These are phyloP conservation scores for Penicillium sp. DNA, from an alignment of 2,329 filamentous ascomycete species.

Conservation along the genomic window DNA sequence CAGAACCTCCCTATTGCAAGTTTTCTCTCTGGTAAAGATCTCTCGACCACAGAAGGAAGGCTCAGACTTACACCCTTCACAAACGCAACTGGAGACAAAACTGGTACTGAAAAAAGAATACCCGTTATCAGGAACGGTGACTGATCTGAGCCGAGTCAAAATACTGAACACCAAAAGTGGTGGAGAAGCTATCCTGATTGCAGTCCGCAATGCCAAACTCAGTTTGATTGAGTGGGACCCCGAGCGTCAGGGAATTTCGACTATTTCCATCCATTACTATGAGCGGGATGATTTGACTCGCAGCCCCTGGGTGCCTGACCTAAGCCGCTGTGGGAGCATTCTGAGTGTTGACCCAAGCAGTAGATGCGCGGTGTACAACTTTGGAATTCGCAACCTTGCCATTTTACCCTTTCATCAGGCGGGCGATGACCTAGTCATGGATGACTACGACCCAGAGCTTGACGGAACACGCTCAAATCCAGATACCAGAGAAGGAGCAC, in stretches of 20 bases:
- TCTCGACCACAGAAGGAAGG: constrained; percentile 44
- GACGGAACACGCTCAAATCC: constrained; percentile 64
- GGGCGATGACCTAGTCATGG: constrained; percentile 86
- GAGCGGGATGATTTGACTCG: constrained; percentile 86
- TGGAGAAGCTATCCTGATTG: constrained; percentile 78
- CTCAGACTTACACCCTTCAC: constrained; percentile 52
- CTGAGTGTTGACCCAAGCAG: constrained; percentile 87
- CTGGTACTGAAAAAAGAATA: constrained; percentile 84
- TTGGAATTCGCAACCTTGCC: constrained; percentile 82
- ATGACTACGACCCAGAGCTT: constrained; percentile 81
- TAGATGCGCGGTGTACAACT: constrained; percentile 91
- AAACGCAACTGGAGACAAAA: constrained; percentile 66
- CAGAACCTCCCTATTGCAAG: constrained; percentile 87
- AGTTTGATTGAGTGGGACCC: constrained; percentile 94
- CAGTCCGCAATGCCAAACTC: constrained; percentile 87
- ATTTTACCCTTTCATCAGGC: constrained; percentile 88
- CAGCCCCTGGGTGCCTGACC: constrained; percentile 74
- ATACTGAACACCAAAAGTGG: constrained; percentile 70
- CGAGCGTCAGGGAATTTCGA: constrained; percentile 72
- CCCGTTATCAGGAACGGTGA: constrained; percentile 77
- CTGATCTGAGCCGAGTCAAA: constrained; percentile 76
- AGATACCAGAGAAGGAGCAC: constrained; percentile 25
- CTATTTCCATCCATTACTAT: constrained; percentile 95
- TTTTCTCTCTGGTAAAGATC: constrained; percentile 73
- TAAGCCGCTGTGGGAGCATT: constrained; percentile 75